Percentiles rank a stretch among this genome's conserved stretches.
Evolutionary conservation across 1,139 yeast genomes (phyloP).

Genomic region (Kurtzmaniella quercitrusa): DNA sequence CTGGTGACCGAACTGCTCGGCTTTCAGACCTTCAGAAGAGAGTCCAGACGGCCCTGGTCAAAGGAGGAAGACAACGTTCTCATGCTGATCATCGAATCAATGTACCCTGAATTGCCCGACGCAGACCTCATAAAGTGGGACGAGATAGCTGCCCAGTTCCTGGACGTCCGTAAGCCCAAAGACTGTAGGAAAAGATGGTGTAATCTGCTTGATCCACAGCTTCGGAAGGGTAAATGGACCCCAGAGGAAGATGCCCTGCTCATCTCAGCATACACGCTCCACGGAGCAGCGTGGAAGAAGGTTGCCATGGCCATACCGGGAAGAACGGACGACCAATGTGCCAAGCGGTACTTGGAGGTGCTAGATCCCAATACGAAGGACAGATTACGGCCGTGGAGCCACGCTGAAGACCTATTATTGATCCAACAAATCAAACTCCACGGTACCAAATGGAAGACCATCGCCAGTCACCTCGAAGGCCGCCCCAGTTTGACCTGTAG

Average conservation of each 20-base stretch:
- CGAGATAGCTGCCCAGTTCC: conserved; percentile 37
- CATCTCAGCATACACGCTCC: conserved; percentile 56
- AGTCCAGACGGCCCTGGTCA: conserved; percentile 63
- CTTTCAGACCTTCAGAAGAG: conserved; percentile 64
- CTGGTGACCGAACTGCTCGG: conserved; percentile 73
- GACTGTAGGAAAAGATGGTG: conserved; percentile 75
- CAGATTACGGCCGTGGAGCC: conserved; percentile 74
- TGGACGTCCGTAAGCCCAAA: conserved; percentile 46
- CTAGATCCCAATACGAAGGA: conserved; percentile 78
- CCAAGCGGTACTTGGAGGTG: conserved; percentile 86
- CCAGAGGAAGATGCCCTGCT: conserved; percentile 71
- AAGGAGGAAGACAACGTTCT: conserved; percentile 53
- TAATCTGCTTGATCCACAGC: conserved; percentile 75
- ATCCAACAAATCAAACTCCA: conserved; percentile 60
- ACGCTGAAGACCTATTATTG: conserved; percentile 69
- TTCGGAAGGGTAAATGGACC: conserved; percentile 88
- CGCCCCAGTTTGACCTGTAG: conserved; percentile 89
- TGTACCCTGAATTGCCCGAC: conserved; percentile 18
- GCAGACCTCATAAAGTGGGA: conserved; percentile 59
- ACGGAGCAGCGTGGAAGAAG: conserved; percentile 85
- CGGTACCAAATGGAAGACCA: conserved; percentile 92
- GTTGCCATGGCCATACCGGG: conserved; percentile 75
- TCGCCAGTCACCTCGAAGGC: conserved; percentile 66
- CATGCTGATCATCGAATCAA: conserved; percentile 17
- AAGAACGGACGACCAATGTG: conserved; percentile 93